Evolutionary conservation across 257 asterid genomes (phyloP).

Genomic region (Solanum arcanum): DNA sequence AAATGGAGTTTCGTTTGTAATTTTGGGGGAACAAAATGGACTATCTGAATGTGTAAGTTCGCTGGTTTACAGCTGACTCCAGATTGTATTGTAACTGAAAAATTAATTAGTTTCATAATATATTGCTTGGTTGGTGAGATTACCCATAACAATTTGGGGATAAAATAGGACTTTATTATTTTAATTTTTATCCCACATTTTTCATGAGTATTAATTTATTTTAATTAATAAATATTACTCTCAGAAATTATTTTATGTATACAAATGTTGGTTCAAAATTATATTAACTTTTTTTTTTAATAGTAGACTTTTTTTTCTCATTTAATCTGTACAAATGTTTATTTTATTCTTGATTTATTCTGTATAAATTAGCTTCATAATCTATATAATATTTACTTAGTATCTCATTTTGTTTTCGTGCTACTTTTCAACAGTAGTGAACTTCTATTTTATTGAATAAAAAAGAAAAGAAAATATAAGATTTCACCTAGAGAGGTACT

Average conservation of each 20-base stretch:
- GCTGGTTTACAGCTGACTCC: neutral
- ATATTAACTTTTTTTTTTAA: no score
- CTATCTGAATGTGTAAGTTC: neutral
- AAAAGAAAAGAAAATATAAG: neutral
- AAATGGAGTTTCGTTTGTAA: neutral
- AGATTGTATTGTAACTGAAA: neutral
- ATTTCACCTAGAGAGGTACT: no score
- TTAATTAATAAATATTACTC: no score
- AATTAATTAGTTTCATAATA: neutral
- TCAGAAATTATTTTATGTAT: neutral
- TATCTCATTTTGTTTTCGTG: neutral
- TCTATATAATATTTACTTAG: neutral
- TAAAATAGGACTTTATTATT: neutral
- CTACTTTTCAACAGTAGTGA: neutral
- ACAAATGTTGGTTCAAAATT: neutral
- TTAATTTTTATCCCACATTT: neutral
- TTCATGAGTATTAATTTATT: neutral
- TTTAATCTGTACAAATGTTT: no score
- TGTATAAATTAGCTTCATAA: no score
- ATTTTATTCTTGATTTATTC: no score
- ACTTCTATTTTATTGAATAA: no score
- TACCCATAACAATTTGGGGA: neutral
- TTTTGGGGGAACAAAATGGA: neutral
- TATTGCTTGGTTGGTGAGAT: neutral
- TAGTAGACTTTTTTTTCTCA: no score